These are phyloP conservation scores for Eucalyptus dawsonii DNA, from an alignment of 345 rosid species.

Conservation along the genomic window DNA sequence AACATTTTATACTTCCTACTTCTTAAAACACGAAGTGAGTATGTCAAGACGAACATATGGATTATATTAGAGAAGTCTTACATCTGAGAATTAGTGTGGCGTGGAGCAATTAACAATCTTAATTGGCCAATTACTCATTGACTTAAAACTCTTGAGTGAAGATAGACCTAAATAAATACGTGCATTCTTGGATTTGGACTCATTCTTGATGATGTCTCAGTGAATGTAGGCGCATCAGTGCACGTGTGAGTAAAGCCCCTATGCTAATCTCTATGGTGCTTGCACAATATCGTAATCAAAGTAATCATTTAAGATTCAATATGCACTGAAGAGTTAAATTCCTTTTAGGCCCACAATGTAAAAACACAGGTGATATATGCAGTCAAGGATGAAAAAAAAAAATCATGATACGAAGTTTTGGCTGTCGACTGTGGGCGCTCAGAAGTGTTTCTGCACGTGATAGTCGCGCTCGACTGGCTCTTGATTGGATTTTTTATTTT, in stretches of 20 bases:
- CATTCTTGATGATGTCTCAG: background rate
- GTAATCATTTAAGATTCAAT: background rate
- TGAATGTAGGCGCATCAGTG: background rate
- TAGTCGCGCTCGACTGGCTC: background rate
- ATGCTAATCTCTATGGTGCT: background rate
- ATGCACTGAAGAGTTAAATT: background rate
- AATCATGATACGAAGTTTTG: background rate
- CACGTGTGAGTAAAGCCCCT: background rate
- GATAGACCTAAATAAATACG: background rate
- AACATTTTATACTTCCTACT: background rate
- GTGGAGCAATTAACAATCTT: background rate
- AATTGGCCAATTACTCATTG: accelerated
- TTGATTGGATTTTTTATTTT: background rate
- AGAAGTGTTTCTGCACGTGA: background rate
- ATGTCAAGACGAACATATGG: background rate
- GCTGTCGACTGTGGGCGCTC: background rate
- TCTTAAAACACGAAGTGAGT: background rate
- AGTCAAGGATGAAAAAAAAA: background rate
- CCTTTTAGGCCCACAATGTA: background rate
- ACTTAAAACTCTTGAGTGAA: accelerated
- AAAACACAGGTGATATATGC: background rate
- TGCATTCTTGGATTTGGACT: background rate
- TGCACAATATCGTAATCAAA: background rate
- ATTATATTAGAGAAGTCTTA: background rate
- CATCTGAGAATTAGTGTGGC: background rate